These are phyloP conservation scores for Plasmodiophora brassicae DNA, from an alignment of 208 protist species.

Conservation along the genomic window DNA sequence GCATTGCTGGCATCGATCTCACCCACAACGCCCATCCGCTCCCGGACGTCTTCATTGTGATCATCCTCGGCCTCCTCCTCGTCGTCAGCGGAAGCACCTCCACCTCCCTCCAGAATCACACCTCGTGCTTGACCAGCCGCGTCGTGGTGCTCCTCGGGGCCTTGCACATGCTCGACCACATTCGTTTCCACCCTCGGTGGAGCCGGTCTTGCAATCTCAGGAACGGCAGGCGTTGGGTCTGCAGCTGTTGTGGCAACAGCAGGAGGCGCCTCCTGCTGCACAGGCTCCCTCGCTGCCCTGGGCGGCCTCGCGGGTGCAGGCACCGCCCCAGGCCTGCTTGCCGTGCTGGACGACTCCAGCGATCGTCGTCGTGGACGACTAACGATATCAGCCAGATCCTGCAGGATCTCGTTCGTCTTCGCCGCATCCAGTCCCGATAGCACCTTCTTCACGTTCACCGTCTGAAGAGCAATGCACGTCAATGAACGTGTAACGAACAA, in stretches of 20 bases:
- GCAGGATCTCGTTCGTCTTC: conserved; percentile 45
- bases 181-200: too few relatives aligned
- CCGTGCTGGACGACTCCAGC: not conserved
- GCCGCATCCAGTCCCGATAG: conserved; percentile 46
- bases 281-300: too few relatives aligned
- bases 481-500: too few relatives aligned
- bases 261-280: too few relatives aligned
- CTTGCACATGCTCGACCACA: too few relatives aligned
- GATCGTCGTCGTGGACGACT: not conserved
- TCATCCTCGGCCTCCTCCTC: conserved; percentile 34
- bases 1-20: not conserved
- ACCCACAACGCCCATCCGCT: not conserved
- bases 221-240: too few relatives aligned
- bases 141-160: not conserved
- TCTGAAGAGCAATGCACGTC: not conserved
- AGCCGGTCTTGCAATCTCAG: too few relatives aligned
- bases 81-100: not conserved
- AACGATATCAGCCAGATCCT: not conserved
- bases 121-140: not conserved
- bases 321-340: too few relatives aligned
- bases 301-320: too few relatives aligned
- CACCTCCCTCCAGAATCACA: conserved; percentile 16
- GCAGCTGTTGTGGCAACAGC: too few relatives aligned
- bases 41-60: not conserved
- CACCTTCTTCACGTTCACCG: conserved; percentile 33